Evolutionary conservation across 225 moss, liverwort and hornwort genomes (phyloP).

Genomic region (Sphagnum tenellum): DNA sequence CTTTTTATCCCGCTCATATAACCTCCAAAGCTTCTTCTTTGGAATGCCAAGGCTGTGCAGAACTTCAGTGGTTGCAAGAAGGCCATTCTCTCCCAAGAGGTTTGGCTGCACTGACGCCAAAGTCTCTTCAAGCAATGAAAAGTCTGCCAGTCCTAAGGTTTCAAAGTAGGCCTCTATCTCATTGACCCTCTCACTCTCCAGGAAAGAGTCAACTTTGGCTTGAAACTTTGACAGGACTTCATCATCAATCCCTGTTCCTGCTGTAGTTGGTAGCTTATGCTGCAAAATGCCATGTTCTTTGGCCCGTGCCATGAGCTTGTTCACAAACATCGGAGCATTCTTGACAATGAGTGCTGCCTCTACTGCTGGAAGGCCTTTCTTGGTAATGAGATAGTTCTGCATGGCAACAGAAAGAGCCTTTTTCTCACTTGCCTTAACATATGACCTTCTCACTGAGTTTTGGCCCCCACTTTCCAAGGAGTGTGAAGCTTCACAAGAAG

Average conservation of each 20-base stretch:
- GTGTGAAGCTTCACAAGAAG: background rate
- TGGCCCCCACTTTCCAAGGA: background rate
- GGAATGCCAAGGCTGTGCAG: constrained; percentile 7
- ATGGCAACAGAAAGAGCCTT: constrained; percentile 1
- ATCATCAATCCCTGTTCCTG: background rate
- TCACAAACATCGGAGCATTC: constrained; percentile 3
- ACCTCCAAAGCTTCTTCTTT: constrained; percentile 3
- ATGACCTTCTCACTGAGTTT: background rate
- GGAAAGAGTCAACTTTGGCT: background rate
- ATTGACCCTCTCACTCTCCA: constrained; percentile 4
- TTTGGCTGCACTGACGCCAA: constrained; percentile 1
- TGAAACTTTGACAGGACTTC: background rate
- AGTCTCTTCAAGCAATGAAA: background rate
- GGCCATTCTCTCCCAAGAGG: constrained; percentile 6
- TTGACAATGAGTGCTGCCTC: constrained; percentile 6
- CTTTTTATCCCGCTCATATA: constrained; percentile 5
- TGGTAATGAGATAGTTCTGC: constrained; percentile 2
- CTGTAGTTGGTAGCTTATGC: background rate
- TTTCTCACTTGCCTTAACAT: background rate
- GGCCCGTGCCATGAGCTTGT: constrained; percentile 4
- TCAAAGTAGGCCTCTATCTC: constrained; percentile 9
- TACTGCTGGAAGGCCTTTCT: background rate
- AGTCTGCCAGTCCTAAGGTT: background rate
- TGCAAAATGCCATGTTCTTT: background rate
- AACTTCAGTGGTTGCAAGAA: constrained; percentile 7